Evolutionary conservation across 371 early-diverging fungal genomes (phyloP), one percentile per base, ranked within the genome.

Genomic region (Mycotypha africana): DNA sequence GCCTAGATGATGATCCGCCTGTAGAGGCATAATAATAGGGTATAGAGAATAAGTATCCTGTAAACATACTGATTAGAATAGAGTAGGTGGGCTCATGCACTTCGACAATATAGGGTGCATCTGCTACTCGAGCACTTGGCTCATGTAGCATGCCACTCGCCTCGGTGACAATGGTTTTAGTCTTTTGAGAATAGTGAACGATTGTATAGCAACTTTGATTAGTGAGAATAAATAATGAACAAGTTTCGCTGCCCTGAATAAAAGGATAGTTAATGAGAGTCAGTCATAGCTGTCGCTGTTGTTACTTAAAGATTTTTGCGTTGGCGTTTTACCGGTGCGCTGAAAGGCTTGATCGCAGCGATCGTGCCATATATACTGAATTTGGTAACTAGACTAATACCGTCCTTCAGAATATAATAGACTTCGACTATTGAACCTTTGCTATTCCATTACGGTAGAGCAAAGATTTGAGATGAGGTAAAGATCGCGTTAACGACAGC

Each of bases 401-500:
- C 68, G 20, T 69, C 68, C 3, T 53, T 45, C 12, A 62, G 62
- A 15, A 70, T 50, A 3, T 67, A 42, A 46, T 67, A 75, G 11
- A 89, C 57, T 43, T 87, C 84, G 9, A 87, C 49, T 10, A 78
- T 76, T 21, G 78, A 81, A 7, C 76, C 67, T 53, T 86, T 86
- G 35, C 85, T 85, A 44, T 3, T 20, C 6, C 17, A 21, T 21
- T 5, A 15, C 26, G n/a, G 22, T 11, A 19, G 11, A 33, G 19
- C 17, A 19, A 38, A n/a, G n/a, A n/a, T 11, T 28, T 28, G 11
- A 28, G 28, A 28, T 28, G 28, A 28, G n/a, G n/a, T n/a, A n/a
- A n/a, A n/a, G n/a, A n/a, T n/a, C n/a, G n/a, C n/a, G n/a, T n/a
- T n/a, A n/a, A n/a, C n/a, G n/a, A n/a, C n/a, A n/a, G n/a, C n/a